Evolutionary conservation across 2,329 filamentous ascomycete genomes (phyloP).

Genomic region (Zymoseptoria brevis): DNA sequence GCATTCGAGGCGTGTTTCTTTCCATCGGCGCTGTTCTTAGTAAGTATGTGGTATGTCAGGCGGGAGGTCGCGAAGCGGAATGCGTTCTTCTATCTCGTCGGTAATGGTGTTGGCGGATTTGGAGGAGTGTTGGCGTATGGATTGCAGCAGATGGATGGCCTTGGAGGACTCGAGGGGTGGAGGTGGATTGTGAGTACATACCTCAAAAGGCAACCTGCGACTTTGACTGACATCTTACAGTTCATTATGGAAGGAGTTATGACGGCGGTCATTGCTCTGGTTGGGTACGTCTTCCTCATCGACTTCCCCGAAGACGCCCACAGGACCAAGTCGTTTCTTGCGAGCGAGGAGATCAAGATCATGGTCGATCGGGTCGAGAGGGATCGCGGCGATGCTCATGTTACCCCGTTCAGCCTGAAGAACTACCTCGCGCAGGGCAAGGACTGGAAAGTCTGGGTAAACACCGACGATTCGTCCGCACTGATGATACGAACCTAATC

Average conservation of each 20-base stretch:
- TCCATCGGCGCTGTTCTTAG: conserved; percentile 1
- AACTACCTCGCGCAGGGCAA: conserved; percentile 1
- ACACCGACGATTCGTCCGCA: background rate
- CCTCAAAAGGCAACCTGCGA: background rate
- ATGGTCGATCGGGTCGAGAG: conserved; percentile 7
- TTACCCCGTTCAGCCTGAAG: conserved; percentile 7
- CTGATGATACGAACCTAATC: background rate
- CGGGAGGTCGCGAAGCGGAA: conserved; percentile 3
- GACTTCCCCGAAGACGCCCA: conserved; percentile 10
- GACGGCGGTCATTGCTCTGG: conserved; percentile 26
- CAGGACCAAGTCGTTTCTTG: conserved; percentile 10
- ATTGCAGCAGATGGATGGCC: conserved; percentile 62
- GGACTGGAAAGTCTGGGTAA: conserved; percentile 4
- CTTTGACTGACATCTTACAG: conserved; percentile 2
- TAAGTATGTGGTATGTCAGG: background rate
- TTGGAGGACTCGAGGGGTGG: conserved; percentile 58
- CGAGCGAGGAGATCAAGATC: conserved; percentile 7
- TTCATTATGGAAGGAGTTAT: conserved; percentile 9
- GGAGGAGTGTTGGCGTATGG: conserved; percentile 34
- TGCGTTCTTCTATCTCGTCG: conserved; percentile 1
- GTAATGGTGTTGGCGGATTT: conserved; percentile 36
- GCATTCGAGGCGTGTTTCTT: conserved; percentile 3
- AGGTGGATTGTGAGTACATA: conserved; percentile 54
- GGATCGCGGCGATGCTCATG: conserved; percentile 6
- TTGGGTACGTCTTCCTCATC: conserved; percentile 35